Conservation (phyloP, 768 basidiomycete genomes). For the Wakefieldia striispora region DNA sequence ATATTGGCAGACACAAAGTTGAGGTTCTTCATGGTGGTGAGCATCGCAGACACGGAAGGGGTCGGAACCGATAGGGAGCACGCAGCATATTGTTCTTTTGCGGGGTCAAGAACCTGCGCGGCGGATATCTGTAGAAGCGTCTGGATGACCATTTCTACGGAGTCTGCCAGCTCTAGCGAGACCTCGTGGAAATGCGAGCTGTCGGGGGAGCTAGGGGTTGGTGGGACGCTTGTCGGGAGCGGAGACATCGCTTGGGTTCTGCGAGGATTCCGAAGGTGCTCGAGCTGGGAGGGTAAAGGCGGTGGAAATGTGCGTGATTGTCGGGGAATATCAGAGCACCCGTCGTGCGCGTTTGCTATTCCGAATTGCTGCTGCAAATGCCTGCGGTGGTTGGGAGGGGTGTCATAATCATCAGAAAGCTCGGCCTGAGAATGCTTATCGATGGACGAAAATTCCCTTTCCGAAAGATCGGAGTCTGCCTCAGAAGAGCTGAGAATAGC, state of each 20-base stretch:
- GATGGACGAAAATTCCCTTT: slow-evolving; percentile 37
- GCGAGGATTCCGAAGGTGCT: slow-evolving; percentile 68
- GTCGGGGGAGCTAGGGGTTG: slow-evolving; percentile 20
- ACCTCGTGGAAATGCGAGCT: slow-evolving; percentile 56
- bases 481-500: slow-evolving; percentile 48
- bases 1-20: slow-evolving; percentile 93
- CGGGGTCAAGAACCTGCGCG: slow-evolving; percentile 85
- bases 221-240: slow-evolving; percentile 14
- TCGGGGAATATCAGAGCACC: slow-evolving; percentile 41
- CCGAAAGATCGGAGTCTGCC: slow-evolving; percentile 49
- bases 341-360: slow-evolving; percentile 17
- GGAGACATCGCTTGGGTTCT: slow-evolving; percentile 25
- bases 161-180: slow-evolving; percentile 87
- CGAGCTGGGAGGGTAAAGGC: slow-evolving; percentile 79
- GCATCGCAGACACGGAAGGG: slow-evolving; percentile 81
- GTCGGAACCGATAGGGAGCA: slow-evolving; percentile 87
- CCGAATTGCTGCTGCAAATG: slow-evolving; percentile 26
- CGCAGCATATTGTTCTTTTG: slow-evolving; percentile 90
- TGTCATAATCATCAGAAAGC: slow-evolving; percentile 32
- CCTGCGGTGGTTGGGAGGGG: slow-evolving; percentile 23
- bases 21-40: slow-evolving; percentile 90
- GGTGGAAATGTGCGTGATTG: slow-evolving; percentile 76
- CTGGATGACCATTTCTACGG: slow-evolving; percentile 86
- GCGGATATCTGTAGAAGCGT: slow-evolving; percentile 90
- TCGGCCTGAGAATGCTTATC: slow-evolving; percentile 32